These are phyloP conservation scores for Calonectria honghensis DNA, from an alignment of 2,329 filamentous ascomycete genomes.

Conservation along the genomic window DNA sequence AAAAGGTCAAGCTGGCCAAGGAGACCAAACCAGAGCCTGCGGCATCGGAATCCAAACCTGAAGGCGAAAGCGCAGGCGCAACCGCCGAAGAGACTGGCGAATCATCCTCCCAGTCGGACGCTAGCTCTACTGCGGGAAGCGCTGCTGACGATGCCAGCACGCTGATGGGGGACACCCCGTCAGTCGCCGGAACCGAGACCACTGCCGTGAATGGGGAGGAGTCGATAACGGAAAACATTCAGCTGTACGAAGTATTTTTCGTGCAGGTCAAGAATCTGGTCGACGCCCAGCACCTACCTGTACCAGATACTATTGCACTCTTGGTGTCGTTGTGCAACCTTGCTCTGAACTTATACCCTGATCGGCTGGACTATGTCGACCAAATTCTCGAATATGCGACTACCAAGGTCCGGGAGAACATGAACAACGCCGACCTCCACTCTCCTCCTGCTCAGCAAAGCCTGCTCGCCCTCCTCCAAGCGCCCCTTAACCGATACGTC, in stretches of 20 bases:
- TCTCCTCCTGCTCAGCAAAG: conserved; percentile 91
- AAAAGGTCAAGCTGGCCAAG: conserved; percentile 83
- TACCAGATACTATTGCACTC: conserved; percentile 95
- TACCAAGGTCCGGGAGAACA: conserved; percentile 89
- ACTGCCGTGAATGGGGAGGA: conserved; percentile 69
- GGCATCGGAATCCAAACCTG: conserved; percentile 48
- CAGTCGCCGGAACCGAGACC: conserved; percentile 68
- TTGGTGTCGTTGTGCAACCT: conserved; percentile 96
- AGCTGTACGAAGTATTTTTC: conserved; percentile 98
- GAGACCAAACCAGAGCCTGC: conserved; percentile 58
- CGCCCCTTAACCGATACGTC: conserved; percentile 90
- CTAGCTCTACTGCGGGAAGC: conserved; percentile 43
- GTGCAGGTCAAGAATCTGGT: conserved; percentile 96
- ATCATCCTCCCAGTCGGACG: conserved; percentile 51
- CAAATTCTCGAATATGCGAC: conserved; percentile 93
- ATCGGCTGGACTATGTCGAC: conserved; percentile 94
- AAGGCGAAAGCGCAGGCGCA: conserved; percentile 50
- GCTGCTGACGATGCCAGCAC: conserved; percentile 58
- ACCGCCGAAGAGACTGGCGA: conserved; percentile 61
- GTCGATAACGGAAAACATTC: conserved; percentile 78
- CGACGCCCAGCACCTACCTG: conserved; percentile 90
- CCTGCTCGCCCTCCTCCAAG: conserved; percentile 91
- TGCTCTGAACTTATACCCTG: conserved; percentile 95
- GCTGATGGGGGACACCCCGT: conserved; percentile 59
- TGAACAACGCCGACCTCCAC: conserved; percentile 96